Conservation (phyloP, 208 protist species). For the Perkinsela sp. region DNA sequence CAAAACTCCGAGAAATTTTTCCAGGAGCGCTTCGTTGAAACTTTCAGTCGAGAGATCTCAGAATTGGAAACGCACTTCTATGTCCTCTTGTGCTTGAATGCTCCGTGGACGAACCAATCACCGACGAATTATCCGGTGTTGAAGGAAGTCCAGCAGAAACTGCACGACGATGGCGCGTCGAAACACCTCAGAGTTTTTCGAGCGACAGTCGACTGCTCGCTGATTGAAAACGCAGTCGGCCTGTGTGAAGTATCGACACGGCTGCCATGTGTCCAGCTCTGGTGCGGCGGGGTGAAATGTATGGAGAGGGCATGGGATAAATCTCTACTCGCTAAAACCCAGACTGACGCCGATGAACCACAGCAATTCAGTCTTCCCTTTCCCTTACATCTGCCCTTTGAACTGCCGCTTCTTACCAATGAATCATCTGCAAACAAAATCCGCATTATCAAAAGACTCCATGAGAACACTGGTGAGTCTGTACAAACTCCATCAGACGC, state of each 20-base stretch:
- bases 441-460: neutral
- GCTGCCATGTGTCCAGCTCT: neutral
- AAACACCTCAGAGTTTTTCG: neutral
- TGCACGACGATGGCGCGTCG: neutral
- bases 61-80: neutral
- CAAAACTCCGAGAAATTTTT: too few species aligned
- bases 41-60: too few species aligned
- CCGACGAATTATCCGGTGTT: neutral
- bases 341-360: neutral
- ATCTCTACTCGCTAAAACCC: neutral
- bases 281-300: neutral
- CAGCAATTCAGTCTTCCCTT: neutral
- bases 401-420: neutral
- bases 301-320: neutral
- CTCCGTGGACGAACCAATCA: neutral
- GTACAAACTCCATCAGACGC: neutral
- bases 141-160: neutral
- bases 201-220: neutral
- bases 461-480: neutral
- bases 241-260: neutral
- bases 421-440: neutral
- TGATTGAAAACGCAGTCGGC: neutral
- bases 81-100: neutral
- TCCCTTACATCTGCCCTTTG: neutral
- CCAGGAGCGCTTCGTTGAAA: too few species aligned